Evolutionary conservation across 495 filamentous ascomycete genomes (phyloP), one percentile per base, ranked within the genome.

Genomic region (Aspergillus sclerotioniger): DNA sequence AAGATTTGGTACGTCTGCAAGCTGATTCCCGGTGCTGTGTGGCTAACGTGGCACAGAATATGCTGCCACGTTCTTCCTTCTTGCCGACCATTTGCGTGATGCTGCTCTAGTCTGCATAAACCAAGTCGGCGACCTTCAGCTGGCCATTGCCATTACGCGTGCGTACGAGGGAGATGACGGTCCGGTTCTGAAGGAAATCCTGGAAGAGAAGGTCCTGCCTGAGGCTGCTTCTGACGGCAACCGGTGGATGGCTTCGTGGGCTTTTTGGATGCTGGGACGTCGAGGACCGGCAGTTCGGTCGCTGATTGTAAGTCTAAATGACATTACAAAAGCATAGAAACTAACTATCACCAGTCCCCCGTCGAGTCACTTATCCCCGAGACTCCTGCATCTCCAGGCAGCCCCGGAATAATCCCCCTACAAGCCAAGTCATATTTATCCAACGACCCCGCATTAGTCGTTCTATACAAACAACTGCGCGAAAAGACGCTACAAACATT

Each of bases 221-320:
- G 78, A 90, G 59, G 94, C 95, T 8, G 83, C 88, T 3, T 76
- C 84, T 10, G 86, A 91, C 56, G 91, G 90, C 0, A 93, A 98
- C 68, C 82, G 93, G 53, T 99, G 95, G 95, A 84, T 95, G 48
- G 91, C 92, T 3, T 91, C 89, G 0, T 99, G 95, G 95, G 90
- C 91, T 4, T 96, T 93, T 70, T 96, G 92, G 90, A 91, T 96
- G 86, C 79, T 99, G 16, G 84, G 85, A 39, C 78, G 87, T 53
- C 81, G 84, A 41, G 91, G 95, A 64, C 89, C 91, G 80, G 91
- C 93, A 13, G 91, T 98, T 6, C 82, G 90, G 16, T 86, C 88
- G n/a, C 71, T 98, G 3, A 86, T 97, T 39, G 76, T 78, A 52
- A 67, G 74, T 61, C 53, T 13, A 4, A 3, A 19, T 10, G 0